Evolutionary conservation across 116 monocot species (phyloP), one percentile per base, ranked within the genome.

Genomic region (Phalaenopsis hybrid): DNA sequence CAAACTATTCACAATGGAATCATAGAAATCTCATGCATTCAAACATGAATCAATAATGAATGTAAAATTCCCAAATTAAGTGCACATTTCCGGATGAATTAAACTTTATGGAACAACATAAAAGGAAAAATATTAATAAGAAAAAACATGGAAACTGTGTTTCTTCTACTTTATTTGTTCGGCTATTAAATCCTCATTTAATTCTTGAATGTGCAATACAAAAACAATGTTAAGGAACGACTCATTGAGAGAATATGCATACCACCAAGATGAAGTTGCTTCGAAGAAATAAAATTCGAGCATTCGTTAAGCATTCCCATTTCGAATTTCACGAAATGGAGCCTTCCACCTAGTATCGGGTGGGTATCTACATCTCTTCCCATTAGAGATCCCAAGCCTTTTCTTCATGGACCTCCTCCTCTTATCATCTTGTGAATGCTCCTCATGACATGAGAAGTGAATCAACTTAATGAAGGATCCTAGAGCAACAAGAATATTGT

Each of bases 261-360:
- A n/a, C 98, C 93, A 33, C 98, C 93, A 80, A 79, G 83, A 86
- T 90, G 95, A 79, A 94, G 94, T 79, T 94, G 92, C 83, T 98
- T 98, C 34, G 95, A 92, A 63, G 92, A 88, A 79, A 98, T 94
- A 79, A 98, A 98, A 65, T 98, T 95, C 58, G 95, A 49, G 81
- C 95, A 98, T 33, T 98, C 98, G 79, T 98, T 90, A 31, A 98
- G 52, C 81, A 95, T 98, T 80, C 83, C 81, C 20, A 93, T 93
- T 87, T 98, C 98, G 84, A 98, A 98, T 79, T 98, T 98, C 44
- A 95, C 98, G 84, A 98, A 98, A 87, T 95, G 98, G 55, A 98
- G 94, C 77, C 91, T 84, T 37, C 98, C 98, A 52, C n/a, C n/a
- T n/a, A n/a, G n/a, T n/a, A n/a, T n/a, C n/a, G n/a, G n/a, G n/a